Percentiles rank a stretch among this genome's conserved stretches.
These are phyloP conservation scores for Oryza nivara DNA, from an alignment of 176 grass and related monocot species.

Conservation along the genomic window DNA sequence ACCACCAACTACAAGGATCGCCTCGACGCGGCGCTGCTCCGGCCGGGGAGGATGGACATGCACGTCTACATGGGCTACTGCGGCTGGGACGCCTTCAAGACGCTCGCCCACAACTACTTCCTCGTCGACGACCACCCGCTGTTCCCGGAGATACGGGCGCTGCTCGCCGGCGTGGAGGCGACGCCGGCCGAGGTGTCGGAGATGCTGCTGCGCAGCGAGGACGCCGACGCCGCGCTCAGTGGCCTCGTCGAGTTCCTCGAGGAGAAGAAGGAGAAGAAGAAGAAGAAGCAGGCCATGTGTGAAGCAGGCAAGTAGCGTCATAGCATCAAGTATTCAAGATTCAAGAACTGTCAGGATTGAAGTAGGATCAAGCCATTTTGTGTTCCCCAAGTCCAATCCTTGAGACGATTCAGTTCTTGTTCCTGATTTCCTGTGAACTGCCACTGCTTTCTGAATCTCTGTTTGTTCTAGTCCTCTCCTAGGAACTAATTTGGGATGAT, in stretches of 20 bases:
- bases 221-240: constrained; percentile 9
- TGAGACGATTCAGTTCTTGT: neutral
- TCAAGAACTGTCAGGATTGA: neutral
- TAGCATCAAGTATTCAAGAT: neutral
- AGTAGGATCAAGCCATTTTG: neutral
- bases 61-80: constrained; percentile 68
- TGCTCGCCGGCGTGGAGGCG: constrained; percentile 9
- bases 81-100: constrained; percentile 50
- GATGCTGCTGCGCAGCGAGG: constrained; percentile 38
- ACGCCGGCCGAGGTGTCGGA: constrained; percentile 44
- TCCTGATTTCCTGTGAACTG: neutral
- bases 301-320: neutral
- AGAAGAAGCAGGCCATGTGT: neutral
- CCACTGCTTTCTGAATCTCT: neutral
- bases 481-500: neutral
- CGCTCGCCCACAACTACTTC: constrained; percentile 47
- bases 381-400: neutral
- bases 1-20: constrained; percentile 87
- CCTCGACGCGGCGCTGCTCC: constrained; percentile 80
- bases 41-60: constrained; percentile 78
- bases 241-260: neutral
- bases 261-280: neutral
- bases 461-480: neutral
- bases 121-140: constrained; percentile 31
- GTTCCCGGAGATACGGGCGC: constrained; percentile 39